These are phyloP conservation scores for Candolleomyces eurysporus DNA, from an alignment of 768 basidiomycete genomes.

Conservation along the genomic window DNA sequence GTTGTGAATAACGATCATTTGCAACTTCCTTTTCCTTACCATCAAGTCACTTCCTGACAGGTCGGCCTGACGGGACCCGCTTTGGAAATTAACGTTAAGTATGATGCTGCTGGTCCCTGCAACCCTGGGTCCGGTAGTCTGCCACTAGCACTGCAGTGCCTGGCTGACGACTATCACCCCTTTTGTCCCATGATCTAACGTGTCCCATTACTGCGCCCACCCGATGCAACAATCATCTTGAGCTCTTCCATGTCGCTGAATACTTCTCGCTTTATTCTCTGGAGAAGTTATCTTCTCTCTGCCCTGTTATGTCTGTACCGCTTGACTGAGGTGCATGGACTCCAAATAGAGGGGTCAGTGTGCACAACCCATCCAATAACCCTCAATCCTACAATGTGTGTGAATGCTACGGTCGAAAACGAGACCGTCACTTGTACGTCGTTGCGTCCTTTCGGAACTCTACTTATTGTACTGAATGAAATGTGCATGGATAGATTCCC, in stretches of 20 bases:
- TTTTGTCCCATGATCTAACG: neutral
- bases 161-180: neutral
- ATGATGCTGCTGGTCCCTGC: neutral
- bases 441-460: neutral
- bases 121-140: neutral
- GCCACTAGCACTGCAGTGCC: neutral
- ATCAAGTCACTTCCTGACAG: too few species aligned
- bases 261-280: neutral
- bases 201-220: neutral
- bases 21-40: too few species aligned
- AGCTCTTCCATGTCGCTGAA: neutral
- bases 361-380: neutral
- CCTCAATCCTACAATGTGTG: constrained; percentile 31
- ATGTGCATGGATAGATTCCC: constrained; percentile 34
- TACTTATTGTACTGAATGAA: neutral
- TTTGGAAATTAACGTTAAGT: too few species aligned
- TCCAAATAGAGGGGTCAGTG: neutral
- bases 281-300: constrained; percentile 12
- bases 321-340: constrained; percentile 17
- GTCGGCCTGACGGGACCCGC: too few species aligned
- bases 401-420: constrained; percentile 44
- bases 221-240: neutral
- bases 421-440: constrained; percentile 47
- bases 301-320: constrained; percentile 18
- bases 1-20: too few species aligned